phyloP scores from a whole-genome alignment of 768 basidiomycete species.

The Auriculariales sp. region DNA sequence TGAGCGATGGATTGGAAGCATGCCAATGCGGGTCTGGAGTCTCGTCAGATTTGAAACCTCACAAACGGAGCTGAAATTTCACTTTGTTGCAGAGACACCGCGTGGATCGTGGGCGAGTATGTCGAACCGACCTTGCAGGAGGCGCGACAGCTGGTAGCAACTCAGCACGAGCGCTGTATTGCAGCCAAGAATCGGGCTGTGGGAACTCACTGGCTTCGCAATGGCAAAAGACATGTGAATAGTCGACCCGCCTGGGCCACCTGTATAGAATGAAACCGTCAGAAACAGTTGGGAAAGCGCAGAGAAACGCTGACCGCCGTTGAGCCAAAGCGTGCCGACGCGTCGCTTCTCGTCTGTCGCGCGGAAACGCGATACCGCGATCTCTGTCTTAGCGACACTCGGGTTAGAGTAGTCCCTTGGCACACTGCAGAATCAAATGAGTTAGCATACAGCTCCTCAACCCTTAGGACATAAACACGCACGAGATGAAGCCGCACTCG shows the following conservation, averaged over 20 bases:
- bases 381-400: neutral
- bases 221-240: neutral
- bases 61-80: neutral
- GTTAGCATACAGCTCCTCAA: neutral
- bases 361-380: neutral
- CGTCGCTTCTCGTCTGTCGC: neutral
- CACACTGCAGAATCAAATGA: neutral
- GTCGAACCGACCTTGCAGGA: conserved; percentile 5
- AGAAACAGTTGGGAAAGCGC: neutral
- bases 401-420: neutral
- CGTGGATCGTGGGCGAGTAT: conserved; percentile 10
- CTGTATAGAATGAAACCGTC: neutral
- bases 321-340: neutral
- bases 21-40: conserved; percentile 1
- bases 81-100: conserved; percentile 7
- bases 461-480: too few species aligned
- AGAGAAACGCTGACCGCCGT: neutral
- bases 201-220: neutral
- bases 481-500: neutral
- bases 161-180: neutral
- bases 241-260: neutral
- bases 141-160: neutral
- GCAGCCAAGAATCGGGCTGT: neutral
- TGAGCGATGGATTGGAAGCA: conserved; percentile 5
- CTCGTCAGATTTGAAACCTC: neutral